Evolutionary conservation across 1,284 basidiomycete genomes (phyloP).

Genomic region (Somion occarium): DNA sequence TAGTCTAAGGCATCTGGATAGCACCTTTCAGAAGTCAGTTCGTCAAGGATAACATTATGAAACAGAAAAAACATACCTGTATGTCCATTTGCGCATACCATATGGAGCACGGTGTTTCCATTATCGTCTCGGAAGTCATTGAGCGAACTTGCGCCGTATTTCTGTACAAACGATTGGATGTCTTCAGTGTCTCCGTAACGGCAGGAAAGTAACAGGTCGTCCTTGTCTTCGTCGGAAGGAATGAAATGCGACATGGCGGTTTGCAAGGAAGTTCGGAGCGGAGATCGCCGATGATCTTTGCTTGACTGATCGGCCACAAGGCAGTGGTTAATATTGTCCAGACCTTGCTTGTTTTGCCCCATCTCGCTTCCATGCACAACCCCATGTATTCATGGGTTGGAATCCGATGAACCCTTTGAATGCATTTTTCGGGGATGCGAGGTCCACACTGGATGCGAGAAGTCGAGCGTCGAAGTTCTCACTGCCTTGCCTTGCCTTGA

Average conservation of each 20-base stretch:
- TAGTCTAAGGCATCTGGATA: slow-evolving; percentile 65
- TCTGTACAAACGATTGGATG: slow-evolving; percentile 57
- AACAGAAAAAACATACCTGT: slow-evolving; percentile 43
- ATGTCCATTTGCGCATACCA: slow-evolving; percentile 85
- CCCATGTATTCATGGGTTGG: no score
- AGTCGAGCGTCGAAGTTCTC: no score
- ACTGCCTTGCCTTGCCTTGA: no score
- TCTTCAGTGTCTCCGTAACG: slow-evolving; percentile 85
- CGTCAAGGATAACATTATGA: slow-evolving; percentile 5
- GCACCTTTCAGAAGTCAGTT: slow-evolving; percentile 42
- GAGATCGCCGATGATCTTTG: neutral
- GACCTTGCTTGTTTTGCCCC: no score
- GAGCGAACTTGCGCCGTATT: slow-evolving; percentile 55
- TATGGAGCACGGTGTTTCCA: slow-evolving; percentile 78
- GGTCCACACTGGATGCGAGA: no score
- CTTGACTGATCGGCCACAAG: no score
- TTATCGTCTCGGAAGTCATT: slow-evolving; percentile 61
- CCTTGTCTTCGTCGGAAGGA: slow-evolving; percentile 57
- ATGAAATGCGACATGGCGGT: slow-evolving; percentile 19
- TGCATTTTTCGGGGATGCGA: no score
- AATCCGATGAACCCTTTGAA: no score
- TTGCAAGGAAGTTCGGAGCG: neutral
- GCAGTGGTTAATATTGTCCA: no score
- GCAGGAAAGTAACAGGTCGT: slow-evolving; percentile 77
- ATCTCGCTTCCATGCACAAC: no score